Evolutionary conservation across 106 monocot genomes (phyloP).

Genomic region (Platanthera guangdongensis): DNA sequence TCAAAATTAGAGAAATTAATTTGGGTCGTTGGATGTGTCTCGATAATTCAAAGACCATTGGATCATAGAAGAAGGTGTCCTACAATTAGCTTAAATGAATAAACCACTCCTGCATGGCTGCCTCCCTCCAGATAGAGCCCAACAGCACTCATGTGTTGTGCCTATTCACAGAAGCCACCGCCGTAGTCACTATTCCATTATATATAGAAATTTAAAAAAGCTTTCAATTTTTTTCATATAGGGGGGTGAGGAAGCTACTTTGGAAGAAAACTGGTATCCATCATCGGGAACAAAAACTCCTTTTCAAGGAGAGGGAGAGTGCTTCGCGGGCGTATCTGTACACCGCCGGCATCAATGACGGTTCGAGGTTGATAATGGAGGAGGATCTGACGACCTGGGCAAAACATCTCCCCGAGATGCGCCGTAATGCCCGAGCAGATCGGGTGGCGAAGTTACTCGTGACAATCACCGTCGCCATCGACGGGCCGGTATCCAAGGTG

Average conservation of each 20-base stretch:
- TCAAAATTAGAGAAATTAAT: no score
- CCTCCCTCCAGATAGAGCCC: no score
- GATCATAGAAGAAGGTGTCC: no score
- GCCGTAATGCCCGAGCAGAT: constrained; percentile 40
- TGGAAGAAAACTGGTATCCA: constrained; percentile 57
- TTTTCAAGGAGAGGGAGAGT: constrained; percentile 70
- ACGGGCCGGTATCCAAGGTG: constrained; percentile 60
- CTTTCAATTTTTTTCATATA: neutral
- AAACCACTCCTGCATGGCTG: no score
- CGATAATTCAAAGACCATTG: no score
- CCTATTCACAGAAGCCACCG: no score
- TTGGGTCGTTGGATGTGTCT: no score
- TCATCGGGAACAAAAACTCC: constrained; percentile 62
- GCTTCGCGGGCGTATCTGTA: constrained; percentile 60
- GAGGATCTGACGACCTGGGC: constrained; percentile 63
- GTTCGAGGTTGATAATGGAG: constrained; percentile 53
- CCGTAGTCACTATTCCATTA: neutral
- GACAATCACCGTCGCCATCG: constrained; percentile 37
- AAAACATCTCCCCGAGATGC: constrained; percentile 45
- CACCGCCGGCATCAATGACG: constrained; percentile 67
- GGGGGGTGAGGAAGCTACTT: constrained; percentile 58
- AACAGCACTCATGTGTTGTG: no score
- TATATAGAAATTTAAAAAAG: neutral
- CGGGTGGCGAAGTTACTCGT: constrained; percentile 41
- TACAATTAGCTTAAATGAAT: no score